Evolutionary conservation across 345 rosid species (phyloP), one percentile per base, ranked within the genome.

Genomic region (Chamaenerion angustifolium): DNA sequence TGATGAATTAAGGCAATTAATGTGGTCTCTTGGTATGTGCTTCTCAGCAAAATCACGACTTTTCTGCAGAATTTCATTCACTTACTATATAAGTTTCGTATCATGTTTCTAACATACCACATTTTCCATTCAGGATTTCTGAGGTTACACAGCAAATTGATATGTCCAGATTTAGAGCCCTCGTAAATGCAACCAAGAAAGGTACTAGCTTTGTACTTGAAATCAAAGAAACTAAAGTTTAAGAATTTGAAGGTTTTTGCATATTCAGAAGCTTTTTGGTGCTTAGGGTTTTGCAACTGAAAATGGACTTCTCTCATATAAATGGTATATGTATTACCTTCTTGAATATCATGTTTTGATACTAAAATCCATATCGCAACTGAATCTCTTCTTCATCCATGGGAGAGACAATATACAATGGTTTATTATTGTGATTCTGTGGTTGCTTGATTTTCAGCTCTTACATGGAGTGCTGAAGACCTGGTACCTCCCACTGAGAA

Each of bases 381-480:
- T 17, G 18, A 10, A 9, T 18, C 16, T 21, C 42, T 23, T 40
- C 45, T 58, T 25, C 4, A 14, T 13, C 11, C 8, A 14, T 60
- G 35, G 25, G 16, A 11, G 45, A 16, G 12, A 23, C 54, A 19
- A 43, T 27, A 16, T 57, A 31, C 42, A 19, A 49, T 19, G 53
- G 18, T 14, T 42, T 11, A 14, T 49, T 67, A 12, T 5, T 16
- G 19, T 48, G 44, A 48, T 31, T 3, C 6, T n/a, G n/a, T n/a
- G n/a, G n/a, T 47, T 31, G 3, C 47, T 56, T 40, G 52, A 37
- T 46, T 43, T 56, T 73, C 48, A 90, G 98, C 89, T 64, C 73
- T 90, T 48, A 72, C 86, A 16, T 73, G 98, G 98, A 85, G 80
- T 48, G 62, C 69, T 56, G 98, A 90, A 55, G 96, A 90, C 59